Percentiles rank a stretch among this genome's conserved stretches.
Evolutionary conservation across 768 basidiomycete species (phyloP).

Genomic region (Infundibulicybe gibba): DNA sequence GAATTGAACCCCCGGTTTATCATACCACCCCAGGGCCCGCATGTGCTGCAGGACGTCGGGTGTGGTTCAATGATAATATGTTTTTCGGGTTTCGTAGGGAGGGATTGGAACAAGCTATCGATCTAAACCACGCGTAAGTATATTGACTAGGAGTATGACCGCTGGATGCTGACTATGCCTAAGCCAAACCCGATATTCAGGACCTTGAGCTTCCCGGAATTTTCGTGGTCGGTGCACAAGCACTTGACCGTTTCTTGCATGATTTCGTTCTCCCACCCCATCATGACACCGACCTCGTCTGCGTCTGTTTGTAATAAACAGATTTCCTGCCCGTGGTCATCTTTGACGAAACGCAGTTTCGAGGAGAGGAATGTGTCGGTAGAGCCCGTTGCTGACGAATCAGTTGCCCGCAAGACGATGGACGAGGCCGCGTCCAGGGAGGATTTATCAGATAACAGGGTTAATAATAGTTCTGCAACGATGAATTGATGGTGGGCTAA

Average conservation of each 20-base stretch:
- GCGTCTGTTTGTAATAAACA: conserved; percentile 65
- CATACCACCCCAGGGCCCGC: conserved; percentile 72
- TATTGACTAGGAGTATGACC: conserved; percentile 1
- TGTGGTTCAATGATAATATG: conserved; percentile 97
- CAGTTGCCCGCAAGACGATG: conserved; percentile 44
- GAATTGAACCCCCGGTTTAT: conserved; percentile 72
- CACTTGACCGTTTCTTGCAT: conserved; percentile 79
- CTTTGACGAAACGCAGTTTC: conserved; percentile 61
- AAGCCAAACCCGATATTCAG: conserved; percentile 94
- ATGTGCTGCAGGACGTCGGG: conserved; percentile 87
- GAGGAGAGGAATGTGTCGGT: conserved; percentile 70
- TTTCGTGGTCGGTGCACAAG: conserved; percentile 54
- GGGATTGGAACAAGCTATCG: conserved; percentile 73
- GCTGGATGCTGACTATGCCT: conserved; percentile 74
- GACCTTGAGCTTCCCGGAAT: conserved; percentile 51
- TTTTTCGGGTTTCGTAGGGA: conserved; percentile 52
- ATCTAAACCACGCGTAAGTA: conserved; percentile 46
- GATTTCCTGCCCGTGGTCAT: conserved; percentile 76
- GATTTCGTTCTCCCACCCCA: conserved; percentile 94
- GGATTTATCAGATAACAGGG: conserved; percentile 50
- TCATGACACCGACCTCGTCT: conserved; percentile 96
- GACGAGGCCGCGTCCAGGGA: conserved; percentile 25
- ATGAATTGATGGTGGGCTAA: background rate
- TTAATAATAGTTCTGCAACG: conserved; percentile 63
- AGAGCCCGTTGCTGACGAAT: conserved; percentile 57